Evolutionary conservation across 2,329 filamentous ascomycete genomes (phyloP).

Genomic region (Ophiostoma ulmi): DNA sequence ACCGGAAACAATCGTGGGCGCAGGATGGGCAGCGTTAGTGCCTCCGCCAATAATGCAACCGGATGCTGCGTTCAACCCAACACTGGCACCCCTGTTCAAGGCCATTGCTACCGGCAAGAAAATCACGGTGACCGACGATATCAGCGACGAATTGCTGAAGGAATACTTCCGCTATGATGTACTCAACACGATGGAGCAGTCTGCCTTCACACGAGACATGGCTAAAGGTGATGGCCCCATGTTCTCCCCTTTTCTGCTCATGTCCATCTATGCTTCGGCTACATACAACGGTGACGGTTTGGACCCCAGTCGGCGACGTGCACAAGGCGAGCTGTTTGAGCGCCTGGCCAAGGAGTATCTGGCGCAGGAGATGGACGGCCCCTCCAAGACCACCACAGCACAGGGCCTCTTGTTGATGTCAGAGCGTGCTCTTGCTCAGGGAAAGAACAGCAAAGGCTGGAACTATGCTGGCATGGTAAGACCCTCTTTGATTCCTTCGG

Average conservation of each 20-base stretch:
- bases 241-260: not conserved
- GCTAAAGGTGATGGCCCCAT: too few species aligned
- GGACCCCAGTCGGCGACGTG: not conserved
- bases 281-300: not conserved
- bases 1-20: not conserved
- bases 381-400: not conserved
- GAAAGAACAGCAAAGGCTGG: not conserved
- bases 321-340: not conserved
- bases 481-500: not conserved
- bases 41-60: too few species aligned
- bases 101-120: too few species aligned
- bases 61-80: too few species aligned
- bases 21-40: too few species aligned
- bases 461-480: conserved; percentile 1
- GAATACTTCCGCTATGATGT: too few species aligned
- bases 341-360: not conserved
- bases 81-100: too few species aligned
- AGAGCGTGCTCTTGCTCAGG: not conserved
- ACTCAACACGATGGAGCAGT: too few species aligned
- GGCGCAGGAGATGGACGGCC: not conserved
- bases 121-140: too few species aligned
- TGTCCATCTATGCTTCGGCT: not conserved
- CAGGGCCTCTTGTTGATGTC: not conserved
- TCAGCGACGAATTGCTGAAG: too few species aligned
- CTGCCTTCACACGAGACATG: too few species aligned